Evolutionary conservation across 1,139 yeast genomes (phyloP).

Genomic region (Pichia kudriavzevii): DNA sequence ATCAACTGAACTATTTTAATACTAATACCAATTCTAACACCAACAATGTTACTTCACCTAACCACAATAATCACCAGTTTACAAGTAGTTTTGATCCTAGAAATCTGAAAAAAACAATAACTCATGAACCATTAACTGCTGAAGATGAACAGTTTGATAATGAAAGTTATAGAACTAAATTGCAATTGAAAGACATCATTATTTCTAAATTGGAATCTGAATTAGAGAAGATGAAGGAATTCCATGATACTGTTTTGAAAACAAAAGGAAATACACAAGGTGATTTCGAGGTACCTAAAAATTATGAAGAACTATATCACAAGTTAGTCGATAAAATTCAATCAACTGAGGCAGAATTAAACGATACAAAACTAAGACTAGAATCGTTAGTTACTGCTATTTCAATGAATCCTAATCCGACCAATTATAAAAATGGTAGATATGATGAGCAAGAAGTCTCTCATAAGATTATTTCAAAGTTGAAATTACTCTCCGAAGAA

Average conservation of each 20-base stretch:
- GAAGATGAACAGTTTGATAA: conserved; percentile 12
- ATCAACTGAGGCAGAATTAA: conserved; percentile 47
- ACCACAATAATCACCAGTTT: not conserved
- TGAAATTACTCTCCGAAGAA: conserved; percentile 58
- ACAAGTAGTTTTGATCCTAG: not conserved
- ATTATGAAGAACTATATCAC: conserved; percentile 41
- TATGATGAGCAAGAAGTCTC: conserved; percentile 72
- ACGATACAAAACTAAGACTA: conserved; percentile 51
- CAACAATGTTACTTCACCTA: not conserved
- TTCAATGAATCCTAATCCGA: conserved; percentile 37
- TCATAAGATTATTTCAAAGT: conserved; percentile 62
- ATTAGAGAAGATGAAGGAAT: conserved; percentile 18
- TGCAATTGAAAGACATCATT: conserved; percentile 24
- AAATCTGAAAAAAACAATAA: too few species aligned
- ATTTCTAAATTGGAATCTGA: conserved; percentile 25
- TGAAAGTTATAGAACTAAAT: conserved; percentile 19
- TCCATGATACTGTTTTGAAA: conserved; percentile 16
- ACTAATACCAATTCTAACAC: conserved; percentile 1
- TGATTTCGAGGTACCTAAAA: conserved; percentile 33
- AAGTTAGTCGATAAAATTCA: conserved; percentile 45
- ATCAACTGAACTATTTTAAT: not conserved
- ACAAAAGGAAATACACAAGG: conserved; percentile 14
- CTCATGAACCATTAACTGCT: conserved; percentile 11
- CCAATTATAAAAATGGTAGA: conserved; percentile 41
- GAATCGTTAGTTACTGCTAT: conserved; percentile 58